Base-by-base conservation (phyloP, 2,329 filamentous ascomycete species). In the Peltaster fructicola region DNA sequence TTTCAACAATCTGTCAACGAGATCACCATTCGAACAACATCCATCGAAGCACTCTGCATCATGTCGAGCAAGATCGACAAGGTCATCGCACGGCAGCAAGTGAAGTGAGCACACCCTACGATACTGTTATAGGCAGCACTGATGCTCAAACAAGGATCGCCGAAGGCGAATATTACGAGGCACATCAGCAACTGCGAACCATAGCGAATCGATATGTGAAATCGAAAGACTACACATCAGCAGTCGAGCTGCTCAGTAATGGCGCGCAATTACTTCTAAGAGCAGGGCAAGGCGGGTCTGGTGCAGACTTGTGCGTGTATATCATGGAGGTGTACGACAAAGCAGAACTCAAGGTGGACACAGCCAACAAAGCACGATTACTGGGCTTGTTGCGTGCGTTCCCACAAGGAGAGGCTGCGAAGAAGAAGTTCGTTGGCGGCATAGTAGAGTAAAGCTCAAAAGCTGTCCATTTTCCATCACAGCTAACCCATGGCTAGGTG, bases 101-200 rank as follows among this genome's bases (percentile, higher is more conserved):
- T 77, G 53, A 85, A 72, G 73, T 76, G 57, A 17, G 30, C 16
- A 9, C 11, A 12, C 20, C 23, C 13, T n/a, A 28, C 6, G 16
- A 19, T 10, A 17, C 11, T 27, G 7, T 14, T 35, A 7, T 38
- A 17, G 32, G 23, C 29, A 17, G 16, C 8, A 20, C 21, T 16
- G 14, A 40, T 43, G n/a, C n/a, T n/a, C n/a, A n/a, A n/a, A n/a
- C n/a, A n/a, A 79, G 81, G 53, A 92, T 92, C 53, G 63, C 70
- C 38, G 81, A 90, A 53, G 85, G 84, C 44, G 75, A 88, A 50
- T 93, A 71, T 64, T 98, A 98, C 60, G 88, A 98, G 65, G 88
- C 88, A 30, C 85, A 95, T 57, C 88, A 98, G 54, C 88, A 98
- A 60, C 80, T 92, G 38, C 81, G 88, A 34, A 84, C 93, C 27